Evolutionary conservation across 2,329 filamentous ascomycete genomes (phyloP), one percentile per base, ranked within the genome.

Genomic region (Cryphonectria radicalis): DNA sequence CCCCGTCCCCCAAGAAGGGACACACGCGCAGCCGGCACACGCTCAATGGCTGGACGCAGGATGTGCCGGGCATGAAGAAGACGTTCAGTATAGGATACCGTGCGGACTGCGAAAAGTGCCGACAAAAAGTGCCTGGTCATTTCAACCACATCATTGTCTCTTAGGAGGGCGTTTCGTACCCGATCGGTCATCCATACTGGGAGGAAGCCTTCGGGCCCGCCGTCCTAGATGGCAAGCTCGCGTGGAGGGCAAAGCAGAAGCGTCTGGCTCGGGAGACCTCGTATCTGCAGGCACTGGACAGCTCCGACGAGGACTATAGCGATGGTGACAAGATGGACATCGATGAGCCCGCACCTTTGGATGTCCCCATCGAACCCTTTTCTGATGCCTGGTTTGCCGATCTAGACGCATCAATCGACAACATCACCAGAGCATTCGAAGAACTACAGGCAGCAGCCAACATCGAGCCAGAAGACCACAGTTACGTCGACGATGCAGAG

Each of bases 41-140:
- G 0, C 80, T 90, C 70, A 88, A 89, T 77, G 85, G 84, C 70
- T 90, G 88, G 88, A 90, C 88, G 1, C 83, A 84, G 76, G 86
- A 89, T 73, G 69, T 73, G 28, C 87, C 88, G 0, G 88, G 88
- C 74, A 89, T 89, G 86, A 92, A 91, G 81, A 89, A 88, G 78
- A 89, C 87, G 73, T 91, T 94, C 79, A 92, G 91, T 76, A 93
- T 94, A 88, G 92, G 92, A 66, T 94, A 91, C 81, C 85, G 92
- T 74, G 87, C 90, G 17, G 92, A 93, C 79, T 95, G 92, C 78
- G 92, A 94, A 73, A 94, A 94, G 80, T 95, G 92, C 81, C 87
- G 87, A 62, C 85, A 88, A 78, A 92, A 90, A 78, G 91, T 93
- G 10, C 92, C 92, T 0, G 92, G 92, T 0, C 92, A 95, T 78